These are phyloP conservation scores for Serendipita sp. DNA, from an alignment of 768 basidiomycete species.

Conservation along the genomic window DNA sequence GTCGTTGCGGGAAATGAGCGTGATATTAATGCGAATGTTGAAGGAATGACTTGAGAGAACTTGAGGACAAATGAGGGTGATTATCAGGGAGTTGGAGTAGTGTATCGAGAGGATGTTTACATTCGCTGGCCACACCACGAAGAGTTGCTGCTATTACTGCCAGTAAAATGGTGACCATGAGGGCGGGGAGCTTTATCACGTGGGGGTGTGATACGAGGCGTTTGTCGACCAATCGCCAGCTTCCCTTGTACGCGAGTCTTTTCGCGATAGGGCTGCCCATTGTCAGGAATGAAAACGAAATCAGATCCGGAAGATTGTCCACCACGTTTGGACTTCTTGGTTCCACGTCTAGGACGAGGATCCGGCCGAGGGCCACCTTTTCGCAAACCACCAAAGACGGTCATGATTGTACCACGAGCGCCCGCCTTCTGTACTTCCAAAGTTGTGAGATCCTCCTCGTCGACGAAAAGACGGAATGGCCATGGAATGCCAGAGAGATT, in stretches of 20 bases:
- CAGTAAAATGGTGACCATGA: background rate
- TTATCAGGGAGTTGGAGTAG: background rate
- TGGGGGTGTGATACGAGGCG: background rate
- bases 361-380: background rate
- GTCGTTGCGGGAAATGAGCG: too few species aligned
- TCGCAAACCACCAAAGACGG: conserved; percentile 1
- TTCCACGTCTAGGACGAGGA: conserved; percentile 3
- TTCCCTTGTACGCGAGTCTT: background rate
- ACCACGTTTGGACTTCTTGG: background rate
- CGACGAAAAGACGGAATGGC: conserved; percentile 3
- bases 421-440: conserved; percentile 1
- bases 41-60: too few species aligned
- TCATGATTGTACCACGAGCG: conserved; percentile 4
- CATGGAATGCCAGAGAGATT: conserved; percentile 1
- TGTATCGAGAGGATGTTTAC: background rate
- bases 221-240: background rate
- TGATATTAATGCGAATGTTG: too few species aligned
- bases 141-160: conserved; percentile 3
- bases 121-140: background rate
- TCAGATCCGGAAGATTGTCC: background rate
- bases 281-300: background rate
- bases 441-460: background rate
- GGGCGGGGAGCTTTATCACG: background rate
- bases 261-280: background rate
- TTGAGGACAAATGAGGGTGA: too few species aligned